A percentile compares a stretch with the other conserved stretches of the same genome.
These are phyloP conservation scores for Taphrina wiesneri DNA, from an alignment of 1,139 yeast species.

Conservation along the genomic window DNA sequence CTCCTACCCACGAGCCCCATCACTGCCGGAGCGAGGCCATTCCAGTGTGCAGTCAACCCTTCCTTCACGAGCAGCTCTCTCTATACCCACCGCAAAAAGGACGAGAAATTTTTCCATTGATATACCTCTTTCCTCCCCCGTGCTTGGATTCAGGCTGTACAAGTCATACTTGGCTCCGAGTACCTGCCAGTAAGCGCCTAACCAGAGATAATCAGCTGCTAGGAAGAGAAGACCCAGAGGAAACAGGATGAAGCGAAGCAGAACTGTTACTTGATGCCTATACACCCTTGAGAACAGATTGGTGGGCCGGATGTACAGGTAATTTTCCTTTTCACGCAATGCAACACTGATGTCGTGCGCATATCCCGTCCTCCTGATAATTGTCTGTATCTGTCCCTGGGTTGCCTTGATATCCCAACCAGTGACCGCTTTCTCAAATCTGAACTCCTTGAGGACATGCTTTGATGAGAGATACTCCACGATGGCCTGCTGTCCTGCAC, in stretches of 20 bases:
- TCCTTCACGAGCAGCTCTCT: background rate
- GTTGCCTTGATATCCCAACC: constrained; percentile 10
- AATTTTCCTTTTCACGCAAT: background rate
- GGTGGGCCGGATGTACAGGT: constrained; percentile 1
- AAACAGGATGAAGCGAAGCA: constrained; percentile 11
- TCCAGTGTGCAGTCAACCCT: background rate
- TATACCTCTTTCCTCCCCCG: constrained; percentile 10
- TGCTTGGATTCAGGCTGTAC: constrained; percentile 1
- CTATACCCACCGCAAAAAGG: background rate
- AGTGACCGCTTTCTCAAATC: constrained; percentile 4
- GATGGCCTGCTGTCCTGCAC: constrained; percentile 9
- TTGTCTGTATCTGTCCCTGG: constrained; percentile 6
- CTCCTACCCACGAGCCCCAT: too few relatives aligned
- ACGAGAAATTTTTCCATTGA: background rate
- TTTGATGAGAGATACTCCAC: background rate
- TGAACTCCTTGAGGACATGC: background rate
- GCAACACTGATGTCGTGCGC: background rate
- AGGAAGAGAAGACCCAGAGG: constrained; percentile 10
- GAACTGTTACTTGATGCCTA: background rate
- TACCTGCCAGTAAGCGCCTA: constrained; percentile 20
- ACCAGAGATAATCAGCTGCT: background rate
- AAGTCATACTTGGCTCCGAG: constrained; percentile 4
- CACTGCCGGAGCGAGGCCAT: background rate
- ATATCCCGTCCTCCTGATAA: constrained; percentile 16
- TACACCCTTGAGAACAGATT: constrained; percentile 3